Evolutionary conservation across 768 basidiomycete species (phyloP), one percentile per base, ranked within the genome.

Genomic region (Leccinum barrowsii): DNA sequence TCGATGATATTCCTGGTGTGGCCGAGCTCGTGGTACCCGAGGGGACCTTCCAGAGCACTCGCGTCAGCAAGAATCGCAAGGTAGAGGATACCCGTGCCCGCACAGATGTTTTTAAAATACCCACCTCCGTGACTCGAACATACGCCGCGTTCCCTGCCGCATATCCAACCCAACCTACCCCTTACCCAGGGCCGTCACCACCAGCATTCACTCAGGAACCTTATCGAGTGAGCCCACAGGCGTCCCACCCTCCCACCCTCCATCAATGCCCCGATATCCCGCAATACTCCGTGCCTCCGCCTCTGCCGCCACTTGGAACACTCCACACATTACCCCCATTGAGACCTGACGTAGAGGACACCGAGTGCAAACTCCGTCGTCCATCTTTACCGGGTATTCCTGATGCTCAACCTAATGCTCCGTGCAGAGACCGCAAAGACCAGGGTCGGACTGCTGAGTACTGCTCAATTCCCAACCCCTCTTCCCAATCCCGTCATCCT

Each of bases 41-140:
- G 1, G 85, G 83, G 12, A 71, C 83, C 52, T 90, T 89, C 73
- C 83, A 82, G 65, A 88, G 85, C 68, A 85, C 85, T n/a, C 78
- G 84, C 54, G 74, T 83, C 19, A 76, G 73, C 62, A 85, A 85
- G 67, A 78, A 71, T 60, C 67, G 68, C 55, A 82, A 79, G 64
- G 66, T 70, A 1, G 80, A 84, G 44, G 77, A 82, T 50, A 17
- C 63, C 10, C 67, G 73, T 44, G 7, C 63, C 8, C 74, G 72
- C 24, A 46, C 64, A 12, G 72, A 76, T 49, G 69, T 76, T 47
- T 59, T 75, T 28, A 72, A 67, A 49, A 55, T 70, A 22, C 62
- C 73, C 22, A 62, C 74, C 17, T 70, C 70, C 21, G 69, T 73
- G 11, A 63, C 73, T n/a, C 71, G 76, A 51, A 75, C 76, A 53